Evolutionary conservation across 164 flowering plant genomes (phyloP), one percentile per base, ranked within the genome.

Genomic region (Paratinospora sagittata): DNA sequence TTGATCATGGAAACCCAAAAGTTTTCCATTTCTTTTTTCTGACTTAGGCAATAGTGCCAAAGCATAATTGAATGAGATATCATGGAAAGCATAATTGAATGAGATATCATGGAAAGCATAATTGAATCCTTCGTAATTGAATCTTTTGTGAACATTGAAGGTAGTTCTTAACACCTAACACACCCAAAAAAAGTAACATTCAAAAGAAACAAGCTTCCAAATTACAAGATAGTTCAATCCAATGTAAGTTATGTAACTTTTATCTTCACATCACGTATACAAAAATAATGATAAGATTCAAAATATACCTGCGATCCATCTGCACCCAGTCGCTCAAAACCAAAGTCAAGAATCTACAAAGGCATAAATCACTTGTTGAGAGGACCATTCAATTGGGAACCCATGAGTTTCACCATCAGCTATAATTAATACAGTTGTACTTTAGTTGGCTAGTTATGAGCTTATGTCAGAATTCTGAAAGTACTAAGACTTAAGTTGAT

Each of bases 281-380:
- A 64, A 64, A 39, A 39, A 39, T 39, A 39, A 39, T 3, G 10
- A 4, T 3, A 39, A 39, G 43, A 39, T 39, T 39, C 43, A 49
- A 49, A 49, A 52, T 69, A 52, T 88, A 94, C 98, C 98, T 82
- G 70, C 62, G 90, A 71, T 64, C 89, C 92, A 81, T 78, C 79
- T 17, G 88, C 98, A 62, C 98, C 99, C 78, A 95, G 37, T 39
- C 98, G 88, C 76, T 91, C 98, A 84, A 95, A 91, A 27, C 82
- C 98, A 63, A 80, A 92, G 82, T 95, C 99, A 79, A 95, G 92
- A 80, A 95, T 83, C 99, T 95, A 71, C 63, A 78, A 74, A 69
- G 21, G 57, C 45, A 60, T 26, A 17, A 43, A 64, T 8, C 27
- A 60, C 7, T 62, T 52, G 23, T 14, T 61, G 21, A 62, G 71